Percentiles rank a stretch among this genome's conserved stretches.
These are phyloP conservation scores for Galerina marginata DNA, from an alignment of 768 basidiomycete species.

Conservation along the genomic window DNA sequence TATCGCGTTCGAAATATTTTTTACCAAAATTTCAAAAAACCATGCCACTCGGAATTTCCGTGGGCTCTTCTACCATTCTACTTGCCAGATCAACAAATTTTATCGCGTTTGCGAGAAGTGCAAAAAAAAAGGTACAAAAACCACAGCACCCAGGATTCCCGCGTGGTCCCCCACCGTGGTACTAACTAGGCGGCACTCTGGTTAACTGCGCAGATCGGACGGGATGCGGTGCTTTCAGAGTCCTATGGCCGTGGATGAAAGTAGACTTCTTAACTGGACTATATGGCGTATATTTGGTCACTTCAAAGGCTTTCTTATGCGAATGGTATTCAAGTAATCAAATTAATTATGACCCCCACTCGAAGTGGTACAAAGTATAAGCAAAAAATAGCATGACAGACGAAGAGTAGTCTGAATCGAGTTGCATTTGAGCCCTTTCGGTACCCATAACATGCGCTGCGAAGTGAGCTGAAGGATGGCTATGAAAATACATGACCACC, in stretches of 20 bases:
- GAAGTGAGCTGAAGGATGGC: conserved; percentile 71
- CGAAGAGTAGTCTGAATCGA: conserved; percentile 78
- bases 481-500: conserved; percentile 34
- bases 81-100: too few species aligned
- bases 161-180: conserved; percentile 68
- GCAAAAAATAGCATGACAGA: conserved; percentile 43
- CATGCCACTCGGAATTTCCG: too few species aligned
- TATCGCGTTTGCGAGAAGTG: too few species aligned
- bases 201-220: conserved; percentile 68
- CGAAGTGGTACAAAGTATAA: too few species aligned
- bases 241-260: conserved; percentile 50
- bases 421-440: conserved; percentile 31
- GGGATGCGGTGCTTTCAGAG: conserved; percentile 60
- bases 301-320: too few species aligned
- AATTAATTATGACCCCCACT: too few species aligned
- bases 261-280: conserved; percentile 9
- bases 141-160: too few species aligned
- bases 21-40: too few species aligned
- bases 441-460: conserved; percentile 49
- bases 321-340: too few species aligned
- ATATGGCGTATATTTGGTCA: conserved; percentile 5
- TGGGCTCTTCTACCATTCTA: too few species aligned
- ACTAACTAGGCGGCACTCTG: conserved; percentile 66
- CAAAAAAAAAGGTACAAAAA: too few species aligned
- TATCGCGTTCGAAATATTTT: conserved; percentile 23